Percentiles rank a stretch among this genome's conserved stretches.
These are phyloP conservation scores for Nemania abortiva DNA, from an alignment of 2,329 filamentous ascomycete species.

Conservation along the genomic window DNA sequence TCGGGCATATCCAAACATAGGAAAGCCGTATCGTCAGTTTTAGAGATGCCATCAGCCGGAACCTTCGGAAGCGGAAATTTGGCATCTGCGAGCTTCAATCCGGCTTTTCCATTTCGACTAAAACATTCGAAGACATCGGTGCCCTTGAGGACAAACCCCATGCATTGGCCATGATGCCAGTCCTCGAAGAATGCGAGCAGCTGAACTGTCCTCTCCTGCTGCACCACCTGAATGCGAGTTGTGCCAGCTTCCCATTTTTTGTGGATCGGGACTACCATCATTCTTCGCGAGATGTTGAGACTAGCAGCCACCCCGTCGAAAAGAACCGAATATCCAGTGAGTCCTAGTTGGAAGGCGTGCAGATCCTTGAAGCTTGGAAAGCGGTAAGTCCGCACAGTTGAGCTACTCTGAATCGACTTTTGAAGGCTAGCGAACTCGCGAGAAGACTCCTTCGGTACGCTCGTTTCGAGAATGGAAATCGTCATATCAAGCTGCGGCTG, in stretches of 20 bases:
- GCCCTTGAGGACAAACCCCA: conserved; percentile 88
- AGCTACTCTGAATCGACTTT: conserved; percentile 63
- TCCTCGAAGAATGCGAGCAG: conserved; percentile 89
- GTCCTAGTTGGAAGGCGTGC: conserved; percentile 80
- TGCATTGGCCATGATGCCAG: conserved; percentile 86
- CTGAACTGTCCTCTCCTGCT: conserved; percentile 80
- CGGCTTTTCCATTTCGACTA: conserved; percentile 72
- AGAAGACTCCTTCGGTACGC: conserved; percentile 71
- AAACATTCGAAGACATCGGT: conserved; percentile 85
- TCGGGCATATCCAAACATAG: conserved; percentile 89
- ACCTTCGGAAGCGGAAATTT: conserved; percentile 86
- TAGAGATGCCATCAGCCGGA: conserved; percentile 62
- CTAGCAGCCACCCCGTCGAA: conserved; percentile 79
- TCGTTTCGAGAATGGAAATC: conserved; percentile 77
- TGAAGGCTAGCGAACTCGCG: conserved; percentile 73
- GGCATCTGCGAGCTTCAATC: conserved; percentile 85
- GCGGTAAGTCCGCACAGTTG: conserved; percentile 78
- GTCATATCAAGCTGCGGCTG: conserved; percentile 82
- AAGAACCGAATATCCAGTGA: conserved; percentile 83
- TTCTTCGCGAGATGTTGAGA: conserved; percentile 84
- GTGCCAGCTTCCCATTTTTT: conserved; percentile 92
- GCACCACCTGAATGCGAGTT: conserved; percentile 83
- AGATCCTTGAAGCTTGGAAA: conserved; percentile 76
- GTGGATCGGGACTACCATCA: conserved; percentile 92
- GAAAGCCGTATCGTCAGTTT: conserved; percentile 75